Evolutionary conservation across 768 basidiomycete species (phyloP).

Genomic region (Boletus bicolor): DNA sequence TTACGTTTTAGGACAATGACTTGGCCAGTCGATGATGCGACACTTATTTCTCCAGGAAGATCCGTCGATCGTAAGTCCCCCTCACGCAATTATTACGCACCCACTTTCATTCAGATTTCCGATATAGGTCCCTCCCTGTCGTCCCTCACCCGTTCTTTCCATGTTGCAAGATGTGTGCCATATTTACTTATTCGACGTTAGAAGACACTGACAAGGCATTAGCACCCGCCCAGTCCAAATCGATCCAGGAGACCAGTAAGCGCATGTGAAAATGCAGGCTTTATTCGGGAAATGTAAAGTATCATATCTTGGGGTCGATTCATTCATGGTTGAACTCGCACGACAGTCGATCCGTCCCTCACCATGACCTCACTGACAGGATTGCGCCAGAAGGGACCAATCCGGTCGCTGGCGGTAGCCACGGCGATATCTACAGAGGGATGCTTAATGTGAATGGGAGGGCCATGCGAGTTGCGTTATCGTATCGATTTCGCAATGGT

Average conservation of each 20-base stretch:
- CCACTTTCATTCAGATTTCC: not conserved
- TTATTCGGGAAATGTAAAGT: constrained; percentile 14
- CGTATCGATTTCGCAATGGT: not conserved
- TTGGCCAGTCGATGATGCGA: not conserved
- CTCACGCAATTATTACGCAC: not conserved
- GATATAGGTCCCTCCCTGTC: not conserved
- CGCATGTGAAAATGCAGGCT: constrained; percentile 1
- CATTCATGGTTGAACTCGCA: not conserved
- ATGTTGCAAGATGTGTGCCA: not conserved
- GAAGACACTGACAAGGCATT: not conserved
- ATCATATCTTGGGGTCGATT: not conserved
- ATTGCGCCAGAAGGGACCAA: constrained; percentile 7
- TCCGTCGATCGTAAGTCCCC: not conserved
- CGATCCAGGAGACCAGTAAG: not conserved
- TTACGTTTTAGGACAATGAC: not conserved
- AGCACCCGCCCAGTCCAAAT: constrained; percentile 6
- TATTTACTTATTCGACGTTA: not conserved
- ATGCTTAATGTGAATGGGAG: constrained; percentile 11
- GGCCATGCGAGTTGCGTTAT: constrained; percentile 9
- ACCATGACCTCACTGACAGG: constrained; percentile 13
- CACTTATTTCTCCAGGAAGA: constrained; percentile 1
- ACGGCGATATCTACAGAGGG: constrained; percentile 21
- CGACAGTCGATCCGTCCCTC: constrained; percentile 10
- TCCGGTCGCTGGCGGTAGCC: constrained; percentile 20
- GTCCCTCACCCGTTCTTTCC: not conserved